Evolutionary conservation across 2,329 filamentous ascomycete species (phyloP).

Genomic region (Paracamarosporium sp.): DNA sequence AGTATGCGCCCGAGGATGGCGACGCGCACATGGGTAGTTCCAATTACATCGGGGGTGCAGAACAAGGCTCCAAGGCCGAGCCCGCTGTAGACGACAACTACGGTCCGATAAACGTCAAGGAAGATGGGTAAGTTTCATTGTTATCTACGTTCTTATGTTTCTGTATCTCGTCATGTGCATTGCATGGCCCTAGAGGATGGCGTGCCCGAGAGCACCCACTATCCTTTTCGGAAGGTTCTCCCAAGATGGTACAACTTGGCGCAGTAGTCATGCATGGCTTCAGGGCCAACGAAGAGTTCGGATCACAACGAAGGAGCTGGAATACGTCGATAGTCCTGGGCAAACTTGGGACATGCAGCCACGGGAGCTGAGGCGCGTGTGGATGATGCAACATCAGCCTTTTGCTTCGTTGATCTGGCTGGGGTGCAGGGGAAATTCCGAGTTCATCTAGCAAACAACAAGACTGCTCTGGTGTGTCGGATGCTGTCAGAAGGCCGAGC

Average conservation of each 20-base stretch:
- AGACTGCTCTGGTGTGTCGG: background rate
- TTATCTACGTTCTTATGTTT: background rate
- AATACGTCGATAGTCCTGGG: background rate
- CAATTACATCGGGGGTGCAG: slow-evolving; percentile 35
- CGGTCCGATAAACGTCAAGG: slow-evolving; percentile 74
- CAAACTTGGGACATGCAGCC: background rate
- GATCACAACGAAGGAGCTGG: background rate
- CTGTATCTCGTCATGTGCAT: slow-evolving; percentile 12
- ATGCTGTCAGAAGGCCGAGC: slow-evolving; percentile 5
- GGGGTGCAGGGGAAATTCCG: background rate
- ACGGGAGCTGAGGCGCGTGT: background rate
- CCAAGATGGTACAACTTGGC: background rate
- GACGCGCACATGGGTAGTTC: slow-evolving; percentile 40
- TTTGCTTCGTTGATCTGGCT: background rate
- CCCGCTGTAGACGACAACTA: slow-evolving; percentile 51
- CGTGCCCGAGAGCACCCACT: background rate
- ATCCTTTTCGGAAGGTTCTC: too few relatives aligned
- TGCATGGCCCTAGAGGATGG: background rate
- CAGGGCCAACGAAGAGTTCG: background rate
- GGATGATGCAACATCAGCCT: background rate
- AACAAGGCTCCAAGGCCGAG: slow-evolving; percentile 38
- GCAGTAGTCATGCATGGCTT: background rate
- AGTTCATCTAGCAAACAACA: background rate
- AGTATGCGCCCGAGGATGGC: slow-evolving; percentile 24
- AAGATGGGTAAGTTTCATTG: slow-evolving; percentile 79